These are phyloP conservation scores for Zymoseptoria tritici DNA, from an alignment of 2,329 filamentous ascomycete species.

Conservation along the genomic window DNA sequence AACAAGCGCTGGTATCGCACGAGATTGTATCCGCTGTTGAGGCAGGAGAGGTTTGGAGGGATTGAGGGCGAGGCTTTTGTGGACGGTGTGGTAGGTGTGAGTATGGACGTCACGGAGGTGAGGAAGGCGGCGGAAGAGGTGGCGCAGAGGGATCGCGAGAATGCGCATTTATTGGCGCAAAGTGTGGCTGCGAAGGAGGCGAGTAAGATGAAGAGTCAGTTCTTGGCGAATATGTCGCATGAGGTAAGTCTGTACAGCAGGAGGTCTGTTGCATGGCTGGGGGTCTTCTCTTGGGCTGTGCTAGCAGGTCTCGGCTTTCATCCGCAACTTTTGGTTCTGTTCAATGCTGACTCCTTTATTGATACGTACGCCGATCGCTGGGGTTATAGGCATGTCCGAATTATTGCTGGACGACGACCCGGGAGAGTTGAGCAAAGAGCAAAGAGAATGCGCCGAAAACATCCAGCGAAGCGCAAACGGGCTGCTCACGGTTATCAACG, in stretches of 20 bases:
- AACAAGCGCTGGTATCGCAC: constrained; percentile 63
- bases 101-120: constrained; percentile 70
- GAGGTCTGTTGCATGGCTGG: too few relatives aligned
- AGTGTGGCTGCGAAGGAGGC: constrained; percentile 74
- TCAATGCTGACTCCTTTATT: background rate
- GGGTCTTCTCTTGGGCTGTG: too few relatives aligned
- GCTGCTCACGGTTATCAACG: constrained; percentile 79
- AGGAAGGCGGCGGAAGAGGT: constrained; percentile 58
- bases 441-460: constrained; percentile 67
- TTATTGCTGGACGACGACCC: constrained; percentile 58
- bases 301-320: background rate
- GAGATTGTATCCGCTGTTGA: constrained; percentile 59
- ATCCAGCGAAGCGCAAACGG: constrained; percentile 75
- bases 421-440: constrained; percentile 53
- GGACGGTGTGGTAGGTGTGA: constrained; percentile 69
- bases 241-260: constrained; percentile 9
- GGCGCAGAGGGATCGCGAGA: constrained; percentile 56
- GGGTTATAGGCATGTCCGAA: constrained; percentile 70
- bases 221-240: constrained; percentile 56
- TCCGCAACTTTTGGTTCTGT: background rate
- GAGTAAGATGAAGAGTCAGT: constrained; percentile 71
- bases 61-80: constrained; percentile 36
- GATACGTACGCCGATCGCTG: constrained; percentile 57
- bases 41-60: constrained; percentile 48
- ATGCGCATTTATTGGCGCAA: constrained; percentile 62